Percentiles rank a stretch among this genome's conserved stretches.
Conservation (phyloP, 495 filamentous ascomycete species). For the Aspergillus ostianus region DNA sequence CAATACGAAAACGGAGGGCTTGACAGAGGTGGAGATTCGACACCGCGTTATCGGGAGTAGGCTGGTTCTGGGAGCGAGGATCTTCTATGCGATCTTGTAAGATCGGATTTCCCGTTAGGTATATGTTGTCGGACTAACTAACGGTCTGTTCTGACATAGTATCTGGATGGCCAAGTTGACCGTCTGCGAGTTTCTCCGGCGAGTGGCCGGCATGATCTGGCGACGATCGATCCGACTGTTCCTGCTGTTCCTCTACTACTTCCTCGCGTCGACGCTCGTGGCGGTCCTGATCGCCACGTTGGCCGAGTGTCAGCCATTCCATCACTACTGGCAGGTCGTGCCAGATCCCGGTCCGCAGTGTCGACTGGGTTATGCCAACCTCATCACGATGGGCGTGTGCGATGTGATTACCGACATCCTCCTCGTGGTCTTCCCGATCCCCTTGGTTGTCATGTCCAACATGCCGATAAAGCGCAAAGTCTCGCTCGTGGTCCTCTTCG, state of each 20-base stretch:
- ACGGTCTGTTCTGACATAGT: slow-evolving; percentile 38
- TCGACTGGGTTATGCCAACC: slow-evolving; percentile 77
- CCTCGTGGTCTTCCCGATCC: slow-evolving; percentile 83
- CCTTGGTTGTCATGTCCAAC: slow-evolving; percentile 71
- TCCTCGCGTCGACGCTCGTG: slow-evolving; percentile 71
- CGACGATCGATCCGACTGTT: slow-evolving; percentile 64
- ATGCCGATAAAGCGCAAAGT: slow-evolving; percentile 68
- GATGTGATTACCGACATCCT: slow-evolving; percentile 87
- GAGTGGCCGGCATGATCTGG: slow-evolving; percentile 69
- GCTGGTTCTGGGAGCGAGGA: slow-evolving; percentile 51
- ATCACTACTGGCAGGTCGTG: slow-evolving; percentile 85
- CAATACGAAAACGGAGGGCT: slow-evolving; percentile 53
- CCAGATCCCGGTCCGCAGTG: slow-evolving; percentile 86
- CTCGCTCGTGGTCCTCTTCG: slow-evolving; percentile 72
- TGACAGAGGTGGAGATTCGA: slow-evolving; percentile 41
- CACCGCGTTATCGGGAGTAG: slow-evolving; percentile 50
- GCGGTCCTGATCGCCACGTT: slow-evolving; percentile 78
- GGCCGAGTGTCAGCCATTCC: slow-evolving; percentile 80
- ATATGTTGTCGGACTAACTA: slow-evolving; percentile 4
- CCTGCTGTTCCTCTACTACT: slow-evolving; percentile 68
- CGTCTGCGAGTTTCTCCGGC: slow-evolving; percentile 85
- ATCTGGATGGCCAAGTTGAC: slow-evolving; percentile 92
- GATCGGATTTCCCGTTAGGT: slow-evolving; percentile 15
- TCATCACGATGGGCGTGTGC: slow-evolving; percentile 81
- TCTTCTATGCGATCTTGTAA: slow-evolving; percentile 59